Evolutionary conservation across 2,329 filamentous ascomycete species (phyloP), one percentile per base, ranked within the genome.

Genomic region (Aspergillus fischeri): DNA sequence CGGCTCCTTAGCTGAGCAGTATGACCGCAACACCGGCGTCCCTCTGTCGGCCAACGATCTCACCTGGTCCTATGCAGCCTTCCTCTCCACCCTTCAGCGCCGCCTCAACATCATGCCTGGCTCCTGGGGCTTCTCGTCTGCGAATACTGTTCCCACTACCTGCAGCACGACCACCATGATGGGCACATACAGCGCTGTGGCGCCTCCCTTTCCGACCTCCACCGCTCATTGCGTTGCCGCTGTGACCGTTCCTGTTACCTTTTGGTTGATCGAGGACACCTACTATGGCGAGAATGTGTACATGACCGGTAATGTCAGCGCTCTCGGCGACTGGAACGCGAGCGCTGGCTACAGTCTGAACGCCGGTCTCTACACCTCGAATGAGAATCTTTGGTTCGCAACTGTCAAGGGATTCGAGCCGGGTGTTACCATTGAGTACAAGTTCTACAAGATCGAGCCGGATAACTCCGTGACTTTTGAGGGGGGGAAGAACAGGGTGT

Each of bases 1-100:
- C 28, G 62, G 64, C 21, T 55, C 61, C n/a, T 61, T 77, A 17
- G 62, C 70, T 1, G 75, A 77, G 55, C 74, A 77, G 57, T 76
- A 67, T 50, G 65, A 66, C 32, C 69, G 64, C 32, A 57, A 63
- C 45, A 57, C 48, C 3, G 63, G 63, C 3, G n/a, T 44, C 1
- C 61, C 57, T 1, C 41, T 59, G 1, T 66, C 65, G 9, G 63
- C 61, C 1, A 35, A 47, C 1, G 54, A 65, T 24, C 51, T 67
- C 28, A 66, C 65, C 9, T 68, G 65, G 63, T 67, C 63, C 0
- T 66, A 59, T 45, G 64, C 65, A 0, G 51, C 62, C 2, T 67
- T 67, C 49, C 17, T 66, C 49, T 61, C 63, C 0, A 56, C 60
- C 20, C 28, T 55, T n/a, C 56, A 51, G 14, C 52, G 64, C 21